Conservation (phyloP, 495 filamentous ascomycete genomes). For the Aspergillus diversus region DNA sequence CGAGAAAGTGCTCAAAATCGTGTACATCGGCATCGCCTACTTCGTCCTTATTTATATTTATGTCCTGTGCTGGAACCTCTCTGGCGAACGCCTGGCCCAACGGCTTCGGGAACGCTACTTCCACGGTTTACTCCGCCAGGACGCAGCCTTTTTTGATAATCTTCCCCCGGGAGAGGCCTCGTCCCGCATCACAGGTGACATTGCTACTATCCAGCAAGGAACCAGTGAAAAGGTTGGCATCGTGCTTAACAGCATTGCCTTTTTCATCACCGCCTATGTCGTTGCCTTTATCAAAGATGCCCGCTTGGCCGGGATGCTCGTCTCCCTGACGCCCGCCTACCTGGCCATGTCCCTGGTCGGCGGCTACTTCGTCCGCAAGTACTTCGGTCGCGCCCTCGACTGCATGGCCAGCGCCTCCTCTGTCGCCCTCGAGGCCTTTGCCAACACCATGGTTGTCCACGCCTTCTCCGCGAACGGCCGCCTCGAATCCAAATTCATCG, state of each 20-base stretch:
- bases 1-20: conserved; percentile 61
- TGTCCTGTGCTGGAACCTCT: conserved; percentile 59
- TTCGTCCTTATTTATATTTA: conserved; percentile 61
- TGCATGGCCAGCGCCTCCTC: conserved; percentile 50
- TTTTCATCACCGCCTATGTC: conserved; percentile 63
- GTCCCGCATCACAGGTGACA: conserved; percentile 60
- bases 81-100: conserved; percentile 65
- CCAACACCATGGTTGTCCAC: conserved; percentile 50
- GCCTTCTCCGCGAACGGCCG: conserved; percentile 48
- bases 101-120: conserved; percentile 62
- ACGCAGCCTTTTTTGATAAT: conserved; percentile 61
- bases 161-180: conserved; percentile 59
- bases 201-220: conserved; percentile 61
- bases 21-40: conserved; percentile 65
- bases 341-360: conserved; percentile 64
- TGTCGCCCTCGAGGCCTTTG: conserved; percentile 50
- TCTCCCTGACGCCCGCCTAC: conserved; percentile 68
- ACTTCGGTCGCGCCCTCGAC: conserved; percentile 51
- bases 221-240: conserved; percentile 70
- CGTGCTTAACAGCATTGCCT: conserved; percentile 58
- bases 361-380: conserved; percentile 61
- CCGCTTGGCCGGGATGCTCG: conserved; percentile 40
- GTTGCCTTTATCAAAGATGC: conserved; percentile 64
- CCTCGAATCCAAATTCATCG: conserved; percentile 54
- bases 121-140: conserved; percentile 57